A percentile compares a stretch with the other conserved stretches of the same genome.
These are phyloP conservation scores for Trypanosoma lewisi DNA, from an alignment of 208 protist species.

Conservation along the genomic window DNA sequence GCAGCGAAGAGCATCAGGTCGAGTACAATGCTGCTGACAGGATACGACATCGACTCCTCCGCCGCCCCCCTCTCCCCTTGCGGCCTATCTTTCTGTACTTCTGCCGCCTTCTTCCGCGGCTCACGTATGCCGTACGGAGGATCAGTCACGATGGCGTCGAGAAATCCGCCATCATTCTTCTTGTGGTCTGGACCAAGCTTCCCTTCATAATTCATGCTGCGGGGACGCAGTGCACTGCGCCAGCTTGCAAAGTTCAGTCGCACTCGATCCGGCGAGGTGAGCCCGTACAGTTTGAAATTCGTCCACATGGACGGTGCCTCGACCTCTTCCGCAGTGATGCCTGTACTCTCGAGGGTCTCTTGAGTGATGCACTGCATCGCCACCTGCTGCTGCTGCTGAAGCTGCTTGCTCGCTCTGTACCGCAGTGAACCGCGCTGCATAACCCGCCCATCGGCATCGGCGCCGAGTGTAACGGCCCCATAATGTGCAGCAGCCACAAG, in stretches of 20 bases:
- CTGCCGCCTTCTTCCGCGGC: conserved; percentile 46
- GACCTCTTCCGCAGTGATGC: conserved; percentile 42
- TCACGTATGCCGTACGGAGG: conserved; percentile 91
- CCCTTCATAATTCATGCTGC: background rate
- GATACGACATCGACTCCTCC: conserved; percentile 34
- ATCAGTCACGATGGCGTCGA: conserved; percentile 93
- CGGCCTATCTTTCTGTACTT: background rate
- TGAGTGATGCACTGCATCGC: conserved; percentile 36
- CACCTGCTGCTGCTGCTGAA: conserved; percentile 66
- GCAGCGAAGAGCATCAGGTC: conserved; percentile 94
- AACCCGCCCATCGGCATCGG: conserved; percentile 86
- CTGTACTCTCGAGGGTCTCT: conserved; percentile 21
- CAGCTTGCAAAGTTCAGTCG: conserved; percentile 85
- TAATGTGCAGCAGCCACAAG: conserved; percentile 83
- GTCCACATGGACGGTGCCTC: conserved; percentile 52
- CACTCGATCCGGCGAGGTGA: conserved; percentile 69
- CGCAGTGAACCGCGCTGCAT: conserved; percentile 74
- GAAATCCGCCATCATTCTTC: conserved; percentile 44
- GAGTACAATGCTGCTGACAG: conserved; percentile 45
- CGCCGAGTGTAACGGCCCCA: conserved; percentile 84
- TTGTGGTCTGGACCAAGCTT: background rate
- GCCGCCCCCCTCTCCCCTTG: background rate
- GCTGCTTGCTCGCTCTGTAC: conserved; percentile 49
- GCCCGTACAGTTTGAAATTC: conserved; percentile 89
- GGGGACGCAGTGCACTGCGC: conserved; percentile 28